Percentiles rank a stretch among this genome's conserved stretches.
Conservation (phyloP, 352 stramenopile species). For the Pythium aphanidermatum region DNA sequence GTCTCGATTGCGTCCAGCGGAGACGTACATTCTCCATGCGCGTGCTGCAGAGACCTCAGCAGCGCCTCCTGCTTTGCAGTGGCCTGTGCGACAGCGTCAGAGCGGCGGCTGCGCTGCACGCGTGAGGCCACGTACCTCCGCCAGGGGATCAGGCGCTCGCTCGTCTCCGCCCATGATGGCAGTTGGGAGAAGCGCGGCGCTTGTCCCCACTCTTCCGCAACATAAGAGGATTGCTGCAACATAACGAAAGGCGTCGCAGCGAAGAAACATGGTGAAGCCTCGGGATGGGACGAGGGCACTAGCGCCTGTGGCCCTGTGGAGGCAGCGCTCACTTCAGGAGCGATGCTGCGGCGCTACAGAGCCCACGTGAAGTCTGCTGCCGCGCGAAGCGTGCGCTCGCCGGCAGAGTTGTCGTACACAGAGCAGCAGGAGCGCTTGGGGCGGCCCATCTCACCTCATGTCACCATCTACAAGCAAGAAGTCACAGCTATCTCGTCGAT, state of each 20-base stretch:
- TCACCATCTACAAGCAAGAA: constrained; percentile 91
- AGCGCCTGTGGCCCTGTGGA: too few species aligned
- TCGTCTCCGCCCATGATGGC: not conserved
- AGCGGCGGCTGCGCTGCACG: not conserved
- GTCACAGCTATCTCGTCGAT: constrained; percentile 88
- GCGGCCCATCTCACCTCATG: constrained; percentile 86
- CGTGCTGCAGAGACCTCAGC: constrained; percentile 33
- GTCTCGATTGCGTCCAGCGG: not conserved
- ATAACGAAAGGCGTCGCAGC: too few species aligned
- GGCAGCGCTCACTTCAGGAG: too few species aligned
- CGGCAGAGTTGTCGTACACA: constrained; percentile 39
- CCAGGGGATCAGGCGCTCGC: constrained; percentile 14
- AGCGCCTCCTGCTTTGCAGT: constrained; percentile 44
- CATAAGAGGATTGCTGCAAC: constrained; percentile 2
- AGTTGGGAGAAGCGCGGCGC: not conserved
- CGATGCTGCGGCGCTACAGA: constrained; percentile 1
- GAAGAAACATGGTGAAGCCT: too few species aligned
- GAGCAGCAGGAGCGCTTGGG: constrained; percentile 71
- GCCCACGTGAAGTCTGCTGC: not conserved
- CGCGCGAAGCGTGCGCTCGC: not conserved
- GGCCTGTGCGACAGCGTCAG: constrained; percentile 14
- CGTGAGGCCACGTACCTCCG: constrained; percentile 10
- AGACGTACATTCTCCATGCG: constrained; percentile 46
- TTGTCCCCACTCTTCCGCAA: not conserved
- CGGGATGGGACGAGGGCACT: too few species aligned